A percentile compares a stretch with the other conserved stretches of the same genome.
phyloP scores from a whole-genome alignment of 345 rosid genomes.

The Eutrema japonicum region DNA sequence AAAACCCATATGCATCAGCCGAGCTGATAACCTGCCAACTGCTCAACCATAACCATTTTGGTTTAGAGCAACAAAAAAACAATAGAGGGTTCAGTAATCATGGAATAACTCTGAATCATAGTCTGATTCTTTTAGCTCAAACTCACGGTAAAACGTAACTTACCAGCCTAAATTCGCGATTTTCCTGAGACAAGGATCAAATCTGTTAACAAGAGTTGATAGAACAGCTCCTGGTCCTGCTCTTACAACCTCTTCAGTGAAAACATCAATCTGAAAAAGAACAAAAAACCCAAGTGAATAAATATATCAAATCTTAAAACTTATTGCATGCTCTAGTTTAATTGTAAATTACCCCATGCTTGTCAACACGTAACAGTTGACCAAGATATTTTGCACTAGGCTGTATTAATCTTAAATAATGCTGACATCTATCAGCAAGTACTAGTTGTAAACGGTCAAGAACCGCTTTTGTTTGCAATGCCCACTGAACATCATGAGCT shows the following conservation, averaged over 20 bases:
- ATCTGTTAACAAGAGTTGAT: constrained; percentile 77
- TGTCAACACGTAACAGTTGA: constrained; percentile 70
- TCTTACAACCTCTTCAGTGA: constrained; percentile 91
- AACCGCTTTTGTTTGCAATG: constrained; percentile 85
- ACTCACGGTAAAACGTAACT: background rate
- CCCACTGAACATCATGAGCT: constrained; percentile 70
- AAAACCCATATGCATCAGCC: constrained; percentile 73
- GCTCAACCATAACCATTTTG: constrained; percentile 38
- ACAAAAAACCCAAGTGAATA: constrained; percentile 7
- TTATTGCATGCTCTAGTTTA: constrained; percentile 13
- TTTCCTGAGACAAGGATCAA: constrained; percentile 87
- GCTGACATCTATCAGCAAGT: constrained; percentile 85
- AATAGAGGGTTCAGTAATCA: constrained; percentile 34
- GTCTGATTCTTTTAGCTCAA: background rate
- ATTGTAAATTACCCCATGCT: constrained; percentile 64
- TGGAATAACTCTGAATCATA: background rate
- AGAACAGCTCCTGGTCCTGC: constrained; percentile 89
- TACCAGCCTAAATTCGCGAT: constrained; percentile 94
- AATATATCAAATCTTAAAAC: constrained; percentile 2
- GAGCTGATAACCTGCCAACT: constrained; percentile 99
- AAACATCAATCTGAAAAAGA: constrained; percentile 70
- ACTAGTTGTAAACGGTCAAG: constrained; percentile 92
- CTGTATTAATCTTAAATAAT: constrained; percentile 73
- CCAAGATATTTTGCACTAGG: constrained; percentile 94
- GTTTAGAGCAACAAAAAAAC: constrained; percentile 25